These are phyloP conservation scores for Cercospora sojina DNA, from an alignment of 2,329 filamentous ascomycete species.

Conservation along the genomic window DNA sequence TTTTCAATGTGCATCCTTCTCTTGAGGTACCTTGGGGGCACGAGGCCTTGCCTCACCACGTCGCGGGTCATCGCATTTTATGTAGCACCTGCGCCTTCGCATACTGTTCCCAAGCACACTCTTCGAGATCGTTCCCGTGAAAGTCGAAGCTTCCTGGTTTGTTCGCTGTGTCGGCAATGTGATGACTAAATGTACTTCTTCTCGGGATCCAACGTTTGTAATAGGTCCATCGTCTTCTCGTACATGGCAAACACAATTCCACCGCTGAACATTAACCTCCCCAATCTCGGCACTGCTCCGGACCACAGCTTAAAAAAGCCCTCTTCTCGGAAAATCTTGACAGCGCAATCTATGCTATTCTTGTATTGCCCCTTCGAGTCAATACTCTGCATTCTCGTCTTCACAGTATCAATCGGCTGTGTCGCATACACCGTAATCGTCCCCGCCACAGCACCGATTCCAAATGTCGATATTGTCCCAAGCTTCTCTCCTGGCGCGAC, in stretches of 20 bases:
- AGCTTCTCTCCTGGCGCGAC: slow-evolving; percentile 93
- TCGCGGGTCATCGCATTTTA: too few relatives aligned
- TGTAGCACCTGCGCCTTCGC: background rate
- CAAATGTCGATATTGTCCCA: slow-evolving; percentile 82
- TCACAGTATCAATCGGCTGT: slow-evolving; percentile 84
- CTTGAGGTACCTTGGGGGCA: too few relatives aligned
- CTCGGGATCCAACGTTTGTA: slow-evolving; percentile 78
- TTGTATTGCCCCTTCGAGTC: slow-evolving; percentile 78
- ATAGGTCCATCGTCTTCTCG: slow-evolving; percentile 90
- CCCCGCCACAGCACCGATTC: slow-evolving; percentile 82
- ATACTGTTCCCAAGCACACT: background rate
- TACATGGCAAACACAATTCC: slow-evolving; percentile 98
- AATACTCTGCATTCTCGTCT: slow-evolving; percentile 96
- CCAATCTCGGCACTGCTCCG: slow-evolving; percentile 82
- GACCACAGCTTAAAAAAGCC: slow-evolving; percentile 91
- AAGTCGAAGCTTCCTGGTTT: too few relatives aligned
- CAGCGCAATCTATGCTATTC: slow-evolving; percentile 81
- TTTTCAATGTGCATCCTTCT: too few relatives aligned
- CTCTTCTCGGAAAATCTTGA: slow-evolving; percentile 82
- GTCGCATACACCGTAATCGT: slow-evolving; percentile 79
- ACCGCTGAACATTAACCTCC: slow-evolving; percentile 81
- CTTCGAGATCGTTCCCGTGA: background rate
- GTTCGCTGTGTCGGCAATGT: background rate
- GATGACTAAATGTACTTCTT: slow-evolving; percentile 65
- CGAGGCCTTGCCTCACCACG: too few relatives aligned